Base-by-base conservation (phyloP, 2,329 filamentous ascomycete genomes). In the Apiospora koreana region DNA sequence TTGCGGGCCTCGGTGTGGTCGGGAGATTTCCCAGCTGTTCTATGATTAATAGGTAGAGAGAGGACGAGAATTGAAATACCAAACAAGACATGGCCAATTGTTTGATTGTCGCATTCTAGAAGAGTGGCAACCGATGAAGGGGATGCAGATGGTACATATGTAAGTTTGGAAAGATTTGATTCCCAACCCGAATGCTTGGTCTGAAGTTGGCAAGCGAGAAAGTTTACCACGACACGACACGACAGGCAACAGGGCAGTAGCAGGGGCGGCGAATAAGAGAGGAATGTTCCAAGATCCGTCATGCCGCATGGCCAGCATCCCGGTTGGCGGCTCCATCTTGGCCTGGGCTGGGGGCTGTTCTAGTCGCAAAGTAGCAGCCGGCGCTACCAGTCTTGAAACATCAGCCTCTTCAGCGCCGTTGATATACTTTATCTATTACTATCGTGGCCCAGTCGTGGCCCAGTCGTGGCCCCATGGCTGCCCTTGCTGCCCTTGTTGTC, bases 381-480 rank as follows among this genome's bases (percentile, higher is more conserved):
- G 28, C 54, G 54, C 54, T 38, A 62, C 54, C 54, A 38, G 9
- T 38, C 31, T 62, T 62, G 54, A 62, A 62, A 62, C 54, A 38
- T n/a, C 28, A 62, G 54, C 54, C 54, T 62, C 54, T 62, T 38
- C 54, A 38, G 31, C 7, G 18, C 31, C 31, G 18, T 2, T 38
- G 31, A 62, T n/a, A 58, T 58, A 38, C 54, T 62, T 38, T 62
- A 38, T 62, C 54, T 38, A 62, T 62, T 62, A 62, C 54, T 10
- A n/a, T 14, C 28, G 16, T 35, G 28, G 7, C n/a, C n/a, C n/a
- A n/a, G n/a, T n/a, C n/a, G n/a, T n/a, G n/a, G n/a, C n/a, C n/a
- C 14, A 54, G 48, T 23, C 45, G 45, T 48, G 45, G 21, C 45
- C 45, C n/a, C 45, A 10, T 48, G 43, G 3, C 18, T 46, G 43